A percentile compares a stretch with the other conserved stretches of the same genome.
These are phyloP conservation scores for Scleroderma citrinum DNA, from an alignment of 768 basidiomycete species.

Conservation along the genomic window DNA sequence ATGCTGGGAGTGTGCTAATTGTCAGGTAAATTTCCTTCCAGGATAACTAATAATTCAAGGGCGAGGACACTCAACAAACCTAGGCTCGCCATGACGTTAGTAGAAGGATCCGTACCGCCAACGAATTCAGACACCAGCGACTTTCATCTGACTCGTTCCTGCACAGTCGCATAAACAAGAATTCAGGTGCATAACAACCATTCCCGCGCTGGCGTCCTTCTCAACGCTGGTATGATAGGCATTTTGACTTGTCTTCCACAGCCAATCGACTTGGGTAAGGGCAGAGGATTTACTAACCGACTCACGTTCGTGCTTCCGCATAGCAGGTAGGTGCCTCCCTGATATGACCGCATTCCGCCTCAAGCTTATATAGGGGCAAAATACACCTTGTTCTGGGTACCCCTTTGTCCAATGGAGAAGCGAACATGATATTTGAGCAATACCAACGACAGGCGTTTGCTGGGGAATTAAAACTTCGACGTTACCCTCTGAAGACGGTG, in stretches of 20 bases:
- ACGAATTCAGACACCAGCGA: constrained; percentile 35
- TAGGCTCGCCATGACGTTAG: constrained; percentile 13
- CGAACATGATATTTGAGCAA: constrained; percentile 51
- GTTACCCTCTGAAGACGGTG: constrained; percentile 68
- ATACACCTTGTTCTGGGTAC: constrained; percentile 51
- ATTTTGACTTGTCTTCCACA: constrained; percentile 13
- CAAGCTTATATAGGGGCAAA: constrained; percentile 37
- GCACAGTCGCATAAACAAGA: constrained; percentile 25
- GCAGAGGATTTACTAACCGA: constrained; percentile 21
- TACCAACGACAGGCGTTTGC: constrained; percentile 63
- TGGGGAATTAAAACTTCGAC: constrained; percentile 54
- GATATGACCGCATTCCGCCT: background rate
- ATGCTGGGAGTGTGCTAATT: constrained; percentile 61
- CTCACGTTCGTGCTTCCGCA: constrained; percentile 50
- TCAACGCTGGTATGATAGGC: constrained; percentile 10
- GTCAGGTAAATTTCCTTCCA: constrained; percentile 38
- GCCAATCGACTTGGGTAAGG: constrained; percentile 14
- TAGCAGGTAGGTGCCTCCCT: constrained; percentile 30
- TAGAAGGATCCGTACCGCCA: constrained; percentile 23
- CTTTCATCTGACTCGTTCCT: constrained; percentile 17
- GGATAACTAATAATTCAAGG: background rate
- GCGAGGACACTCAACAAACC: background rate
- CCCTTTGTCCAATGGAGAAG: constrained; percentile 34
- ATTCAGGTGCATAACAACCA: constrained; percentile 18
- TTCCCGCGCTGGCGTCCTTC: background rate